Evolutionary conservation across 805 yeast species (phyloP), one percentile per base, ranked within the genome.

Genomic region (Metschnikowia bowlesiae): DNA sequence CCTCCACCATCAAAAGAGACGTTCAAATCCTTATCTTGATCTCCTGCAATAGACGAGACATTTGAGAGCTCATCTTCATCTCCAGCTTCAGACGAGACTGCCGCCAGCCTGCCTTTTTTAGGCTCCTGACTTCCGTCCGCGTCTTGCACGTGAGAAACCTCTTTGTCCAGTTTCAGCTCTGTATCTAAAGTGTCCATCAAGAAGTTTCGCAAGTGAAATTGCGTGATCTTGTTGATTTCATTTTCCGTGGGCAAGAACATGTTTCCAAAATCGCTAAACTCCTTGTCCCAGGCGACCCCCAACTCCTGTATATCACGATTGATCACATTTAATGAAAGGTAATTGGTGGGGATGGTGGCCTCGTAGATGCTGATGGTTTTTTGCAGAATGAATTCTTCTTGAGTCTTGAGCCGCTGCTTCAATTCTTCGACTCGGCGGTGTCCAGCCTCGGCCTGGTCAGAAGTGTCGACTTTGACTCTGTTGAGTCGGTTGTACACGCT

Each of bases 141-240:
- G 10, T 44, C 49, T 16, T 22, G 39, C 30, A 30, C 34, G 6
- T 38, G 49, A 18, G 29, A 18, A 4, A 4, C 26, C 3, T 47
- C 50, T 6, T 28, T 43, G 13, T 44, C 51, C 9, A 49, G 57
- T 31, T 62, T 58, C 48, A 60, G 39, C 13, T 65, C 62, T 11
- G 56, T 50, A 40, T 53, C 63, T 38, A 73, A 67, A 49, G 75
- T 76, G 49, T 83, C 90, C 60, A 80, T 68, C 57, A 92, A 83
- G 44, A 91, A 75, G 56, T 84, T 86, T 53, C 84, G 82, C 60
- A 92, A 71, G 62, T 92, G 98, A 58, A 85, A 84, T 4, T 96
- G 87, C 1, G 99, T 91, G 40, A 94, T 87, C 54, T 89, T 77
- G 5, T 96, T 84, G 57, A 94, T 87, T 75, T 94, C 99, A 60